Conservation (phyloP, 2,329 filamentous ascomycete species). For the Colletotrichum filicis region DNA sequence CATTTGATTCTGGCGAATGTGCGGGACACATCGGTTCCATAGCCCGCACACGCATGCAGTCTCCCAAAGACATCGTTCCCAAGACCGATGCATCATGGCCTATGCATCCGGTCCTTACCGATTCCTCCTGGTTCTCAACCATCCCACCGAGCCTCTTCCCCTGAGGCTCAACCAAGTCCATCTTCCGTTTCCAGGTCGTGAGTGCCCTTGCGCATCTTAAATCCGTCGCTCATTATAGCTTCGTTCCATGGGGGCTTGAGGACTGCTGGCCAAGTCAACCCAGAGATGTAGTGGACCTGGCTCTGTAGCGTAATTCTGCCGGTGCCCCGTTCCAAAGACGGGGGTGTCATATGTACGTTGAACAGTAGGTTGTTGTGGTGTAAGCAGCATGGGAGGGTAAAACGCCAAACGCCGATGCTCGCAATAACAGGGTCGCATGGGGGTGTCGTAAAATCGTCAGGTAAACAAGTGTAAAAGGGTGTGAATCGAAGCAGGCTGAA, state of each 20-base stretch:
- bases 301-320: slow-evolving; percentile 30
- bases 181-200: slow-evolving; percentile 3
- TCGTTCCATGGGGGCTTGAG: slow-evolving; percentile 20
- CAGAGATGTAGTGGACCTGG: slow-evolving; percentile 3
- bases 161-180: slow-evolving; percentile 7
- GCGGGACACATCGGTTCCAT: background rate
- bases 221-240: slow-evolving; percentile 32
- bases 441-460: slow-evolving; percentile 35
- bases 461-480: slow-evolving; percentile 30
- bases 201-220: slow-evolving; percentile 11
- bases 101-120: slow-evolving; percentile 8
- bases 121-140: background rate
- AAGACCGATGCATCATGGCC: slow-evolving; percentile 6
- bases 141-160: slow-evolving; percentile 2
- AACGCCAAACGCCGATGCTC: slow-evolving; percentile 37
- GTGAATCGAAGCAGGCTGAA: slow-evolving; percentile 26
- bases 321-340: slow-evolving; percentile 21
- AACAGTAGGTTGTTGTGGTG: slow-evolving; percentile 27
- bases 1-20: background rate
- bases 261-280: slow-evolving; percentile 18
- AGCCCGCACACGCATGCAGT: slow-evolving; percentile 14
- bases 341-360: slow-evolving; percentile 29
- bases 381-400: slow-evolving; percentile 26
- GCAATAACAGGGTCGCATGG: slow-evolving; percentile 33
- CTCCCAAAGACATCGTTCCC: background rate